A percentile compares a stretch with the other conserved stretches of the same genome.
Conservation (phyloP, 352 stramenopile genomes). For the Phytopythium cucurbitacearum region DNA sequence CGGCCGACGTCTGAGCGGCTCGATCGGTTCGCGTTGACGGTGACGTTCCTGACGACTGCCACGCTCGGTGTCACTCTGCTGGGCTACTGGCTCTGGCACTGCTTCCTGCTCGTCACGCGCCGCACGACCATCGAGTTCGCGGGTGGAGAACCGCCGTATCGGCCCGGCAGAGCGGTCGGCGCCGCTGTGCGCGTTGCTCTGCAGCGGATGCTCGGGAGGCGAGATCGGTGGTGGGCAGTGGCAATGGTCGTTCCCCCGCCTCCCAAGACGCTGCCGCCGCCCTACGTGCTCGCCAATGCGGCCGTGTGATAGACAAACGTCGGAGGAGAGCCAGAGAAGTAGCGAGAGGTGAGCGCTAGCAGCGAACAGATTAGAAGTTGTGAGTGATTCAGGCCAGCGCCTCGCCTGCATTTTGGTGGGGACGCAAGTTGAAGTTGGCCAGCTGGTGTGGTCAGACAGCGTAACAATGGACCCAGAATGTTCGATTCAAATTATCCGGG, state of each 20-base stretch:
- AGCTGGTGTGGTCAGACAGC: no score
- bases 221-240: constrained; percentile 22
- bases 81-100: constrained; percentile 36
- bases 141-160: constrained; percentile 3
- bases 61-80: constrained; percentile 26
- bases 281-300: constrained; percentile 3
- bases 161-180: constrained; percentile 10
- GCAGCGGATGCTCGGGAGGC: constrained; percentile 19
- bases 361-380: no score
- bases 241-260: constrained; percentile 17
- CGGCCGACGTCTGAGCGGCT: constrained; percentile 11
- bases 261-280: constrained; percentile 9
- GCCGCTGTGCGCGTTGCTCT: constrained; percentile 13
- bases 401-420: no score
- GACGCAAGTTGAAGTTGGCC: no score
- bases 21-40: constrained; percentile 22
- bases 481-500: no score
- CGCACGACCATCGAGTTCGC: constrained; percentile 40
- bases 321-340: no score
- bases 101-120: constrained; percentile 38
- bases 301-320: no score
- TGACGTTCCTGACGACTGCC: constrained; percentile 34
- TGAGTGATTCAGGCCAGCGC: no score
- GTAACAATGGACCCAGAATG: no score
- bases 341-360: no score